A percentile compares a stretch with the other conserved stretches of the same genome.
Evolutionary conservation across 352 stramenopile genomes (phyloP).

Genomic region (Globisporangium okanoganense): DNA sequence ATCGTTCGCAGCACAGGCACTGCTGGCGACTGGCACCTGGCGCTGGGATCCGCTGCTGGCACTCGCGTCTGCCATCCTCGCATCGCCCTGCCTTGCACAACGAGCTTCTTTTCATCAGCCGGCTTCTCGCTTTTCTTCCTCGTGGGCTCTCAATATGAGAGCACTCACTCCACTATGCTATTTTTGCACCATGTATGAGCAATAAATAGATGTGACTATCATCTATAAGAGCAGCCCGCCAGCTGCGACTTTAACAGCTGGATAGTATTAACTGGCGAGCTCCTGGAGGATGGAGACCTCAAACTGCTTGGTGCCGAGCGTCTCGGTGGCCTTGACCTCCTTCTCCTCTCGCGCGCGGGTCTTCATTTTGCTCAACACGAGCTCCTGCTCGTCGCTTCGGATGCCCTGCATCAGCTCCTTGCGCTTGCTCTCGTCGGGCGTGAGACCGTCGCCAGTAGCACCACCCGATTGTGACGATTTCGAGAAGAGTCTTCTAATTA

Average conservation of each 20-base stretch:
- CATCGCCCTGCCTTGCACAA: constrained; percentile 1
- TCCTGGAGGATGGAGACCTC: constrained; percentile 47
- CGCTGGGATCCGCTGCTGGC: not conserved
- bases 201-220: not conserved
- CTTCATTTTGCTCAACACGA: constrained; percentile 29
- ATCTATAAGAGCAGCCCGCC: not conserved
- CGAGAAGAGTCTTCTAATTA: constrained; percentile 23
- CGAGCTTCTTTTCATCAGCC: not conserved
- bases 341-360: constrained; percentile 32
- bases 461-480: not conserved
- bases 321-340: constrained; percentile 25
- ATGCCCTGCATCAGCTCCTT: constrained; percentile 31
- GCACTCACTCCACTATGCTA: not conserved
- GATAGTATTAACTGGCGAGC: constrained; percentile 23
- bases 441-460: constrained; percentile 11
- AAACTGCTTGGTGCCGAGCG: constrained; percentile 45
- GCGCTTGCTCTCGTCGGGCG: constrained; percentile 32
- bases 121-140: not conserved
- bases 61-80: not conserved
- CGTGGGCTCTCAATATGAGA: not conserved
- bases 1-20: not conserved
- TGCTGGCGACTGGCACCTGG: not conserved
- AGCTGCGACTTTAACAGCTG: too few species aligned
- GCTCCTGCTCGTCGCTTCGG: constrained; percentile 17
- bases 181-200: not conserved